Base-by-base conservation (phyloP, 2,329 filamentous ascomycete genomes). In the Ceratocystis huliohia region DNA sequence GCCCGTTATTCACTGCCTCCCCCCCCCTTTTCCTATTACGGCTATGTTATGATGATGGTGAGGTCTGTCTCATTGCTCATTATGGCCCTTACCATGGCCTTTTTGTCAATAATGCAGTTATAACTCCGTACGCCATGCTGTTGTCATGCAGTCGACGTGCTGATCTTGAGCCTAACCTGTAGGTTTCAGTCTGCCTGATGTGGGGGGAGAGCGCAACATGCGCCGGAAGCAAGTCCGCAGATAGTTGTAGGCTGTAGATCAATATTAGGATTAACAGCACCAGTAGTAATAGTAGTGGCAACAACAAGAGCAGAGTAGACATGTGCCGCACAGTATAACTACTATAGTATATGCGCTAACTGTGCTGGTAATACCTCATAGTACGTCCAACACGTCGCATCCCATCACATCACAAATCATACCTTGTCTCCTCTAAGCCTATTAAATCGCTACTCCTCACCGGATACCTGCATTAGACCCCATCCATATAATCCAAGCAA, bases 161-260 rank as follows among this genome's bases (percentile, higher is more conserved):
- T 59, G 53, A 33, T 59, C 53, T 30, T 30, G 53, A 59, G 53
- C 53, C 53, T 37, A 59, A 33, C 28, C 53, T 7, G 53, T 30
- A 37, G 13, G 28, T 30, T 30, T 25, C 20, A 17, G n/a, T 17
- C 53, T 30, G 53, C 53, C 53, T 59, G 25, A 59, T 30, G 53
- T 33, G 53, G 7, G 53, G 28, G 28, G 25, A 15, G 22, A 13
- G 28, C 13, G 15, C 17, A 22, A 17, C 6, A 17, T n/a, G 53
- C 13, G 15, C 53, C 53, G 53, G 53, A 59, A 59, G 53, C 53
- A 59, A 25, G 25, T 20, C 17, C 53, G 25, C 53, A 28, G 28
- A 59, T 7, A 59, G 28, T 30, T 6, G 53, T 17, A 59, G 53
- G 28, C 28, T 56, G 50, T 5, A 22, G 20, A 56, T 22, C 17